Conservation (phyloP, 345 rosid species). For the Gynandropsis gynandra region DNA sequence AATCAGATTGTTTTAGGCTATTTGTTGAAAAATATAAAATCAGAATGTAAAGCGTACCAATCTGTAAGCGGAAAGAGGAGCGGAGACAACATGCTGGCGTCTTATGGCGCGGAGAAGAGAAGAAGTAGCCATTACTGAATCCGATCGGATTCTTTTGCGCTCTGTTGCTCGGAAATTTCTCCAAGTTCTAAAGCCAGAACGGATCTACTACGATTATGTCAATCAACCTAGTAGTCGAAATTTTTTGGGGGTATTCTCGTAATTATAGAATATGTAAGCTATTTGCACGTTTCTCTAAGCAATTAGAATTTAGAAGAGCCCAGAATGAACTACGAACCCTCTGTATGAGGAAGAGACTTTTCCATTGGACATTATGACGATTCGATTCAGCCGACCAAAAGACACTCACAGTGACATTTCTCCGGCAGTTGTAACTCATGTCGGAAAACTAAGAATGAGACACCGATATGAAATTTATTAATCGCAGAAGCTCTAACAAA, state of each 20-base stretch:
- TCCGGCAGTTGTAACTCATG: no score
- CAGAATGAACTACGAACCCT: no score
- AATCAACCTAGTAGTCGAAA: no score
- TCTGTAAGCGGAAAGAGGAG: conserved; percentile 53
- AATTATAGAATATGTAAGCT: neutral
- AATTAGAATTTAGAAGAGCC: neutral
- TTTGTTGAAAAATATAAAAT: neutral
- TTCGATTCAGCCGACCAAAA: no score
- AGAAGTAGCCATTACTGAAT: conserved; percentile 49
- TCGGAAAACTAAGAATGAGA: no score
- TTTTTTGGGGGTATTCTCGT: conserved; percentile 18
- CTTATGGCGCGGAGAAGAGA: conserved; percentile 59
- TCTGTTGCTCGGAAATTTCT: conserved; percentile 1
- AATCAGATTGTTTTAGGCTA: neutral
- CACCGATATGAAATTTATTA: no score
- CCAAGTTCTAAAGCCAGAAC: neutral
- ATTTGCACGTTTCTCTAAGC: conserved; percentile 17
- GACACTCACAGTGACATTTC: no score
- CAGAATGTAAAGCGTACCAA: conserved; percentile 34
- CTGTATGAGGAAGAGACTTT: no score
- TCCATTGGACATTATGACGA: no score
- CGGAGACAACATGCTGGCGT: conserved; percentile 54
- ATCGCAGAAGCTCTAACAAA: no score
- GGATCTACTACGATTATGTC: conserved; percentile 18
- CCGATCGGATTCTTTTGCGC: conserved; percentile 9